Evolutionary conservation across 352 stramenopile species (phyloP).

Genomic region (Globisporangium echinulatum): DNA sequence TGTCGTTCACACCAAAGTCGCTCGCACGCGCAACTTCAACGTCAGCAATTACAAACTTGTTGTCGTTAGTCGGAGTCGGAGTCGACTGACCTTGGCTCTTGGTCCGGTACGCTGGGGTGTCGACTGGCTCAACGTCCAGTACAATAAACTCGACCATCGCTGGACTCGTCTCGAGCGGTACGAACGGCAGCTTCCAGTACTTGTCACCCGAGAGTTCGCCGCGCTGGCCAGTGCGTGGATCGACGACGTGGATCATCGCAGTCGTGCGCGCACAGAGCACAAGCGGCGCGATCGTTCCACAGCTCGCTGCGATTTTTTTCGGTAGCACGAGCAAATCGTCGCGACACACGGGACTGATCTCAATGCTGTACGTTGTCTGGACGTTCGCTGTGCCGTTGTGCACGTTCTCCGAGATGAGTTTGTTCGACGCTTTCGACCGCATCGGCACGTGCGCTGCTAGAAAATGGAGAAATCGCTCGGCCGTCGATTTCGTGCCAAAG

Average conservation of each 20-base stretch:
- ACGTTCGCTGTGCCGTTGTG: constrained; percentile 58
- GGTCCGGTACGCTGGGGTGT: constrained; percentile 4
- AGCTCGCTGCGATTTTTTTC: constrained; percentile 47
- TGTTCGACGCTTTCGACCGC: constrained; percentile 59
- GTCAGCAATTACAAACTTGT: constrained; percentile 48
- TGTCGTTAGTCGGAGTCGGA: constrained; percentile 8
- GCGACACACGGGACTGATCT: constrained; percentile 70
- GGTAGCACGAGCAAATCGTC: constrained; percentile 67
- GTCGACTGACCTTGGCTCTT: no score
- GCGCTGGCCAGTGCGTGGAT: constrained; percentile 47
- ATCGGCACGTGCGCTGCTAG: constrained; percentile 53
- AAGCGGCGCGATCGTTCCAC: constrained; percentile 57
- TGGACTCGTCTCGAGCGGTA: constrained; percentile 45
- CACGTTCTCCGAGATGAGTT: constrained; percentile 71
- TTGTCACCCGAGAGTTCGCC: constrained; percentile 52
- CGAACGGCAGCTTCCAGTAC: constrained; percentile 70
- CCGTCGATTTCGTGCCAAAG: constrained; percentile 48
- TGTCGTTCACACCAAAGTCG: constrained; percentile 81
- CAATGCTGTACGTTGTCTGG: constrained; percentile 61
- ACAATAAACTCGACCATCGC: constrained; percentile 68
- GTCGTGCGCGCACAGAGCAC: constrained; percentile 61
- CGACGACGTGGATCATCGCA: constrained; percentile 52
- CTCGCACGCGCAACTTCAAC: constrained; percentile 60
- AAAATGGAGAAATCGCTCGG: constrained; percentile 63
- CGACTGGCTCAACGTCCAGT: constrained; percentile 56